phyloP scores from a whole-genome alignment of 768 basidiomycete genomes.

The Leccinum truebloodii region DNA sequence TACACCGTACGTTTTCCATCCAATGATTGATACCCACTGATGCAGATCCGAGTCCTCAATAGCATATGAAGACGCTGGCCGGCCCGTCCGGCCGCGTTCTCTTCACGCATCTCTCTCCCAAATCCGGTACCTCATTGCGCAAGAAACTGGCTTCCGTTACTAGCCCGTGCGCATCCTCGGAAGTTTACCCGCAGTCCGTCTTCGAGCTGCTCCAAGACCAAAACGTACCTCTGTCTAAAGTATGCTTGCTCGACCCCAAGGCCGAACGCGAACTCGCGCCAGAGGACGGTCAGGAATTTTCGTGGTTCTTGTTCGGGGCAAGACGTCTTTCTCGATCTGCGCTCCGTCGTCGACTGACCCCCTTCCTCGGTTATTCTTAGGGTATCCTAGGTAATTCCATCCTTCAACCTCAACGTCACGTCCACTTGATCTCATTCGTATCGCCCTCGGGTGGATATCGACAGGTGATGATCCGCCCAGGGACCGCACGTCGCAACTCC shows the following conservation, averaged over 20 bases:
- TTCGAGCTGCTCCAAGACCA: conserved; percentile 16
- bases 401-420: background rate
- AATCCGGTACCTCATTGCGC: conserved; percentile 59
- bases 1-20: conserved; percentile 59
- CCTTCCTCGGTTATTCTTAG: conserved; percentile 31
- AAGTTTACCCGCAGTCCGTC: conserved; percentile 26
- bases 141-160: conserved; percentile 18
- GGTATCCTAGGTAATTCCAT: conserved; percentile 55
- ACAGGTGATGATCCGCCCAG: conserved; percentile 94
- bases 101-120: conserved; percentile 85
- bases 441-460: background rate
- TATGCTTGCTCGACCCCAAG: conserved; percentile 95
- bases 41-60: background rate
- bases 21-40: background rate
- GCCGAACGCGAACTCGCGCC: conserved; percentile 70
- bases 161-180: conserved; percentile 21
- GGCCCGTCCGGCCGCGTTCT: conserved; percentile 63
- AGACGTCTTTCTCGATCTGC: conserved; percentile 24
- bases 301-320: conserved; percentile 91
- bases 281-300: conserved; percentile 78
- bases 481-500: conserved; percentile 88
- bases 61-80: conserved; percentile 86
- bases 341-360: background rate
- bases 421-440: background rate
- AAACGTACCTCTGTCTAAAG: conserved; percentile 49